Evolutionary conservation across 2,329 filamentous ascomycete genomes (phyloP).

Genomic region (Hypoxylon sp.): DNA sequence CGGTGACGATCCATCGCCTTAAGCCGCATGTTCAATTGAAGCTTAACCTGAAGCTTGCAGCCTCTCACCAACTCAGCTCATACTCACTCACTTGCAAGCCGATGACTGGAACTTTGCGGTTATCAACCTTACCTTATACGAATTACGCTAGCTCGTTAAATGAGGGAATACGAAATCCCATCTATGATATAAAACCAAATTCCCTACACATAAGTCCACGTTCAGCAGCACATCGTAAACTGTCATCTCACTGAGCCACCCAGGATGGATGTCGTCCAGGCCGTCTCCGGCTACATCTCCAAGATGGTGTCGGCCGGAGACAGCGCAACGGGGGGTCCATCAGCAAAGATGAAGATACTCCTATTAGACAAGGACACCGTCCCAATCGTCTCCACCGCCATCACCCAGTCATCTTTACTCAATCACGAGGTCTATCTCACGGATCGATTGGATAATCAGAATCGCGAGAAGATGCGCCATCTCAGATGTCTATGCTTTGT

Average conservation of each 20-base stretch:
- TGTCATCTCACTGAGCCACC: conserved; percentile 37
- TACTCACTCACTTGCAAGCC: conserved; percentile 14
- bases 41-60: conserved; percentile 14
- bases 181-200: neutral
- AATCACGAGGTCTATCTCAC: conserved; percentile 99
- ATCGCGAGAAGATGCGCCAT: conserved; percentile 97
- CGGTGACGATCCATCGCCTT: conserved; percentile 45
- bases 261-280: conserved; percentile 93
- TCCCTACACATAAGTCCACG: neutral
- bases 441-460: conserved; percentile 90
- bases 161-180: neutral
- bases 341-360: conserved; percentile 98
- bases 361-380: conserved; percentile 95
- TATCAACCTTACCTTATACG: neutral
- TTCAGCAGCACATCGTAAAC: neutral
- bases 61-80: conserved; percentile 4
- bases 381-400: conserved; percentile 92
- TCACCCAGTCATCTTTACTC: conserved; percentile 93
- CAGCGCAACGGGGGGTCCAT: conserved; percentile 73
- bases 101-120: neutral
- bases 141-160: neutral
- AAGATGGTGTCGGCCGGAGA: conserved; percentile 94
- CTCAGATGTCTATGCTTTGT: conserved; percentile 94
- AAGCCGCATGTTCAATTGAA: conserved; percentile 27
- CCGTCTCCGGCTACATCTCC: conserved; percentile 93